These are phyloP conservation scores for Darksidea phi DNA, from an alignment of 495 filamentous ascomycete species.

Conservation along the genomic window DNA sequence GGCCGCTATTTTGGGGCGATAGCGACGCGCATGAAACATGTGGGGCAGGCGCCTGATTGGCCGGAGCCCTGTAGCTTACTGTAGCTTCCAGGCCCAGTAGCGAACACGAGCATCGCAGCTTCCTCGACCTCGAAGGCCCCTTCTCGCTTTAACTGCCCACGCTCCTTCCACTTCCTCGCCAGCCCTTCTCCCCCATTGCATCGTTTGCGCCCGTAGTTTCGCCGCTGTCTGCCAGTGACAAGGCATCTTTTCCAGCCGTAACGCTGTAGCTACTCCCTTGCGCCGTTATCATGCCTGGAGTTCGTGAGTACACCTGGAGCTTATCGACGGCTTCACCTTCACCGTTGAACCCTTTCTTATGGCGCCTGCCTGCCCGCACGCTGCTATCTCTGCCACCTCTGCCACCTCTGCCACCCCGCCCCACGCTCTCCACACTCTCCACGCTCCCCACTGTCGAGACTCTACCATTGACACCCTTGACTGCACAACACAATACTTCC, in stretches of 20 bases:
- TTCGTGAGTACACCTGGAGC: constrained; percentile 32
- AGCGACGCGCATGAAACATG: constrained; percentile 3
- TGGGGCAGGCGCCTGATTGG: constrained; percentile 15
- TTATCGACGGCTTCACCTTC: neutral
- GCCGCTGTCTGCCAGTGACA: neutral
- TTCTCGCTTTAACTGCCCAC: neutral
- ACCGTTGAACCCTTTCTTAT: neutral
- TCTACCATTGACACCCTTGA: constrained; percentile 4
- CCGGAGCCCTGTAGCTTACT: neutral
- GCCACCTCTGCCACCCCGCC: too few relatives aligned
- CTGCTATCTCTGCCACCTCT: too few relatives aligned
- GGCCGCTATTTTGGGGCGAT: constrained; percentile 23
- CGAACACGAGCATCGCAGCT: neutral
- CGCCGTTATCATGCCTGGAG: constrained; percentile 35
- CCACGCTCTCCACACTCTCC: too few relatives aligned
- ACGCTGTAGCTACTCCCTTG: neutral
- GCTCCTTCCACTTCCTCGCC: neutral
- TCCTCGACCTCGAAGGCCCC: neutral
- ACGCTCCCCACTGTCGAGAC: too few relatives aligned
- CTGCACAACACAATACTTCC: neutral
- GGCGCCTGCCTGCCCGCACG: neutral
- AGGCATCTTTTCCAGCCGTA: neutral
- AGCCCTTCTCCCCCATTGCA: neutral
- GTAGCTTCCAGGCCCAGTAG: neutral
- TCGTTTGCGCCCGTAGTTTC: neutral